Evolutionary conservation across 306 rosid genomes (phyloP).

Genomic region (Amphicarpaea edgeworthii): DNA sequence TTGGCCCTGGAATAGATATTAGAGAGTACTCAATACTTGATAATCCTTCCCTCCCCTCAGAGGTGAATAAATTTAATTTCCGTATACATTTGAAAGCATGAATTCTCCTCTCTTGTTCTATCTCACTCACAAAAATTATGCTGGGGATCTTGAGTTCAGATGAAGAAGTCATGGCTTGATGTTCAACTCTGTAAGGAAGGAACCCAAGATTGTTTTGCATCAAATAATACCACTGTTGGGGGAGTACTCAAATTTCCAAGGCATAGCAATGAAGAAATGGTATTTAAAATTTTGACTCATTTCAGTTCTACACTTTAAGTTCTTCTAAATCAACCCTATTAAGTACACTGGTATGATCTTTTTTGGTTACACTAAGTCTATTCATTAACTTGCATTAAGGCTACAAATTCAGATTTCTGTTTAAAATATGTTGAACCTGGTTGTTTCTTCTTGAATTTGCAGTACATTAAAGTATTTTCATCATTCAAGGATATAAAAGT

Average conservation of each 20-base stretch:
- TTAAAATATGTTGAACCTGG: conserved; percentile 25
- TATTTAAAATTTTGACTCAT: conserved; percentile 46
- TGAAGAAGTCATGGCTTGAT: conserved; percentile 86
- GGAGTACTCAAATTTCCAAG: conserved; percentile 83
- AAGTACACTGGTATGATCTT: neutral
- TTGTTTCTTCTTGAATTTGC: conserved; percentile 49
- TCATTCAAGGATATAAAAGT: conserved; percentile 88
- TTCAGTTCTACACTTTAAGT: conserved; percentile 24
- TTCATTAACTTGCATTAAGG: conserved; percentile 10
- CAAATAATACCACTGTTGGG: conserved; percentile 59
- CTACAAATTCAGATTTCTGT: too few relatives aligned
- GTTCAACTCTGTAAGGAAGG: conserved; percentile 90
- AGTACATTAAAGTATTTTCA: conserved; percentile 75
- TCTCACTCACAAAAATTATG: conserved; percentile 32
- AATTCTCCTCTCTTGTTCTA: conserved; percentile 13
- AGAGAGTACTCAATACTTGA: conserved; percentile 93
- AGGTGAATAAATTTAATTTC: conserved; percentile 57
- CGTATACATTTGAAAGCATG: conserved; percentile 30
- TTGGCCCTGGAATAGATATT: conserved; percentile 75
- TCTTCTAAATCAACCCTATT: neutral
- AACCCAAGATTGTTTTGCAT: conserved; percentile 58
- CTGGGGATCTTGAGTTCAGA: conserved; percentile 58
- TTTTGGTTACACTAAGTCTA: conserved; percentile 11
- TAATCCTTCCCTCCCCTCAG: conserved; percentile 75
- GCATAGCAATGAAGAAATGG: conserved; percentile 89